phyloP scores from a whole-genome alignment of 2,329 filamentous ascomycete genomes.

The Hypoxylon rubiginosum region DNA sequence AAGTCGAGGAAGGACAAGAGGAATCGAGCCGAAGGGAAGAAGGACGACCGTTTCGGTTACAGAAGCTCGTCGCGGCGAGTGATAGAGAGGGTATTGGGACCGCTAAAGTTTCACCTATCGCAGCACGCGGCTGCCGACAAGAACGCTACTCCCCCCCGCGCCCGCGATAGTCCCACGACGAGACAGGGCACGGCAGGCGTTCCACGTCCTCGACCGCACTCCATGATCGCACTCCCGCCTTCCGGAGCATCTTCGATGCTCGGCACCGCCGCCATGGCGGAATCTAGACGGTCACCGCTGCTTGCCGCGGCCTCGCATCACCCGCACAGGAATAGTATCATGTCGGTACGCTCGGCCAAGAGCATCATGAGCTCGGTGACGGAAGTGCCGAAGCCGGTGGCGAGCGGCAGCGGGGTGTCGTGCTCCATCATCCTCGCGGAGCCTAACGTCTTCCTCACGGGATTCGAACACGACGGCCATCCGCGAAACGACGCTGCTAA shows the following conservation, averaged over 20 bases:
- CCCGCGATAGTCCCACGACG: constrained; percentile 30
- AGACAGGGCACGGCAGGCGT: constrained; percentile 30
- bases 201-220: constrained; percentile 41
- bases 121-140: constrained; percentile 41
- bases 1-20: constrained; percentile 51
- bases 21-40: constrained; percentile 30
- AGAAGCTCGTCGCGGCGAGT: constrained; percentile 51
- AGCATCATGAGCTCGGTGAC: constrained; percentile 66
- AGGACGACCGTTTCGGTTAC: constrained; percentile 47
- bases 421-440: constrained; percentile 83
- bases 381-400: constrained; percentile 79
- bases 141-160: constrained; percentile 15
- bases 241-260: constrained; percentile 41
- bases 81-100: constrained; percentile 52
- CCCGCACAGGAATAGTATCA: constrained; percentile 63
- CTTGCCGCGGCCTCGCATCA: constrained; percentile 46
- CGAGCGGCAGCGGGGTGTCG: constrained; percentile 79
- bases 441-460: constrained; percentile 83
- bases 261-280: constrained; percentile 48
- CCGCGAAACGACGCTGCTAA: constrained; percentile 68
- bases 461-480: constrained; percentile 79
- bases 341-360: constrained; percentile 66
- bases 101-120: constrained; percentile 49
- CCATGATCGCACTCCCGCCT: constrained; percentile 46
- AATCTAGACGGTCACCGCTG: constrained; percentile 47